Evolutionary conservation across 1,139 yeast genomes (phyloP).

Genomic region (Yamadazyma sp.): DNA sequence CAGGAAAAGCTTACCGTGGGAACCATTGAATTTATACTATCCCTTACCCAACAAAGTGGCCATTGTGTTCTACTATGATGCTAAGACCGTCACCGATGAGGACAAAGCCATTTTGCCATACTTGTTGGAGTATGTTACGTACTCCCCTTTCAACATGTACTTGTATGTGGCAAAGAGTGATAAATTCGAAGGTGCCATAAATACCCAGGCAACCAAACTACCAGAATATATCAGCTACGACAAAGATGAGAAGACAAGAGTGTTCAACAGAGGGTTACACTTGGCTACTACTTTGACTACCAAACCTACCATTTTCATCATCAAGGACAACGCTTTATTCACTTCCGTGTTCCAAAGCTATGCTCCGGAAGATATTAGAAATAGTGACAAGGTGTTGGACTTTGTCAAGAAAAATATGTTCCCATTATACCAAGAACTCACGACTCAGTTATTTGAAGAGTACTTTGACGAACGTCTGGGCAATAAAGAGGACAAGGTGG

Average conservation of each 20-base stretch:
- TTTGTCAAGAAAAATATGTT: conserved; percentile 49
- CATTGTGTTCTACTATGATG: conserved; percentile 57
- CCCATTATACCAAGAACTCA: conserved; percentile 55
- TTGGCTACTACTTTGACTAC: conserved; percentile 55
- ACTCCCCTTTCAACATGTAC: conserved; percentile 52
- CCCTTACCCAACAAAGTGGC: conserved; percentile 46
- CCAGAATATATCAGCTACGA: conserved; percentile 44
- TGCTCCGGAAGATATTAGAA: conserved; percentile 63
- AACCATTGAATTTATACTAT: conserved; percentile 34
- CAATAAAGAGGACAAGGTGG: conserved; percentile 40
- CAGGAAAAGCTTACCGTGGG: conserved; percentile 30
- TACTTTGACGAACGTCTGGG: conserved; percentile 32
- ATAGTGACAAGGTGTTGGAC: conserved; percentile 41
- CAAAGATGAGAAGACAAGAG: conserved; percentile 21
- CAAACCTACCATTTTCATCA: conserved; percentile 58
- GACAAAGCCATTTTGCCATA: conserved; percentile 62
- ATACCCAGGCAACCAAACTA: conserved; percentile 43
- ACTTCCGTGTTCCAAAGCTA: conserved; percentile 58
- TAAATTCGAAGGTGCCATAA: conserved; percentile 38
- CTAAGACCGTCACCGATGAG: conserved; percentile 51
- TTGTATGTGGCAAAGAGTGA: conserved; percentile 52
- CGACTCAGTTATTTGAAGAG: conserved; percentile 33
- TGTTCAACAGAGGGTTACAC: conserved; percentile 44
- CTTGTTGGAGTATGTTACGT: conserved; percentile 55
- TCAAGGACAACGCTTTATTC: conserved; percentile 55